Conservation (phyloP, 129 eudicot species). For the Flaveria trinervia region DNA sequence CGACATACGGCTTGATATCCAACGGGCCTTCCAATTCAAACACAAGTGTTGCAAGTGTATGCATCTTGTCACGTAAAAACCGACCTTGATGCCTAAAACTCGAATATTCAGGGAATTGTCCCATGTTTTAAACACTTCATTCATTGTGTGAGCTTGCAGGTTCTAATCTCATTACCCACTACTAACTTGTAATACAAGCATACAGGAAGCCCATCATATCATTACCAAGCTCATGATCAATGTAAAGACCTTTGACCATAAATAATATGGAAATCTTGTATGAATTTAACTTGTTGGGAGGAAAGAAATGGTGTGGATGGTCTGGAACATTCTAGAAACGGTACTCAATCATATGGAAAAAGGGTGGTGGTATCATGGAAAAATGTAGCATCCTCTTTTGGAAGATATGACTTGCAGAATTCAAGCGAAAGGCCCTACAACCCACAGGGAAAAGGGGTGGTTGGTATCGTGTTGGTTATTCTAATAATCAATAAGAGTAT, state of each 20-base stretch:
- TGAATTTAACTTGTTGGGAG: constrained; percentile 46
- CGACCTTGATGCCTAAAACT: constrained; percentile 69
- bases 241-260: constrained; percentile 53
- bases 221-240: too few relatives aligned
- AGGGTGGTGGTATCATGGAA: too few relatives aligned
- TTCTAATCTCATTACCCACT: constrained; percentile 55
- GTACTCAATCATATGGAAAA: too few relatives aligned
- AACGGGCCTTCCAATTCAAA: constrained; percentile 37
- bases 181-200: constrained; percentile 47
- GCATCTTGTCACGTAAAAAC: constrained; percentile 49
- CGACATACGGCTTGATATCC: constrained; percentile 42
- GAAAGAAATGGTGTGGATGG: not conserved
- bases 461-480: not conserved
- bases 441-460: not conserved
- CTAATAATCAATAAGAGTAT: not conserved
- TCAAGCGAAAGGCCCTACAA: constrained; percentile 70
- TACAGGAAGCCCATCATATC: too few relatives aligned
- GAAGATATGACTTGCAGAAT: constrained; percentile 58
- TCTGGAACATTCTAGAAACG: constrained; percentile 14
- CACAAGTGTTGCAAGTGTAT: constrained; percentile 37
- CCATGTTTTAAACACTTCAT: constrained; percentile 55
- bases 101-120: constrained; percentile 60
- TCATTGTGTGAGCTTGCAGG: constrained; percentile 50
- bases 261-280: constrained; percentile 55
- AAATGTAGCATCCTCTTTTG: constrained; percentile 32